A percentile compares a stretch with the other conserved stretches of the same genome.
Conservation (phyloP, 148 eudicot species). For the Amaranthus hypochondriacus region DNA sequence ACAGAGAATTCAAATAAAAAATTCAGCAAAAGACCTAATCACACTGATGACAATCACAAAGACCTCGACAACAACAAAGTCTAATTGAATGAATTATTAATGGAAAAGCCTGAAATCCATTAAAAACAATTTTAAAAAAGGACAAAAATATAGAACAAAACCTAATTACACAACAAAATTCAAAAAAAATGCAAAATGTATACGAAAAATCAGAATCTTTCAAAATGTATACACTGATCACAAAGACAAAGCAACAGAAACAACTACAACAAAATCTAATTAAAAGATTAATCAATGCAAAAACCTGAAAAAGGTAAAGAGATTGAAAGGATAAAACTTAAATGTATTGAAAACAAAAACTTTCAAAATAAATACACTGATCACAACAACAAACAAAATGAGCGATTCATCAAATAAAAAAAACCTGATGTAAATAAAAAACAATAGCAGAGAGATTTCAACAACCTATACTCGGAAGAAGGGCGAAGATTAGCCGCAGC, state of each 20-base stretch:
- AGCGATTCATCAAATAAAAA: background rate
- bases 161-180: background rate
- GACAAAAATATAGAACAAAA: background rate
- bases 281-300: background rate
- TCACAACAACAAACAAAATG: background rate
- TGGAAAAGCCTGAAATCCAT: background rate
- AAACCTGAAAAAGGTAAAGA: no score
- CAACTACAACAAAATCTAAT: background rate
- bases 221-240: conserved; percentile 1
- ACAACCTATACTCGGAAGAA: conserved; percentile 77
- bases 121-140: background rate
- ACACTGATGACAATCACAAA: background rate
- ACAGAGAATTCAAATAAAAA: background rate
- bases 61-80: no score
- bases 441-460: background rate
- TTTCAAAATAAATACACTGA: background rate
- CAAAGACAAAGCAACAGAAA: background rate
- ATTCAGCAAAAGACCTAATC: background rate
- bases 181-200: background rate
- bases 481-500: conserved; percentile 59
- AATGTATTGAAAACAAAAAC: background rate
- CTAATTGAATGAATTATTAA: no score
- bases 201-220: background rate
- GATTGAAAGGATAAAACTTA: no score
- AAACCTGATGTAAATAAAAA: background rate